phyloP scores from a whole-genome alignment of 2,329 filamentous ascomycete species.

The Trichoderma oligosporum region DNA sequence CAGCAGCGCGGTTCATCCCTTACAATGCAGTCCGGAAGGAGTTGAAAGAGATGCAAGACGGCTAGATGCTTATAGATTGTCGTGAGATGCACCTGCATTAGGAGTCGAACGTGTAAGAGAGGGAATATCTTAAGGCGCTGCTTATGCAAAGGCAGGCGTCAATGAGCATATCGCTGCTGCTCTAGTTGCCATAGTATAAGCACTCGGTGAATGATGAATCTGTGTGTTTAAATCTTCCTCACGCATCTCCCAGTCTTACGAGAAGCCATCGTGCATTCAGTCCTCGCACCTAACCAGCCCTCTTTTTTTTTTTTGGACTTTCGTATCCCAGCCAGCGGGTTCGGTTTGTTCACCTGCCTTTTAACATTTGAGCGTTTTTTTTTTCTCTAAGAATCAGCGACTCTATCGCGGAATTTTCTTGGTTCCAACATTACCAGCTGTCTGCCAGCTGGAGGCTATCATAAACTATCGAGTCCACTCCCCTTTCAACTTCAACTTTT shows the following conservation, averaged over 20 bases:
- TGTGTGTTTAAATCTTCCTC: neutral
- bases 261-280: neutral
- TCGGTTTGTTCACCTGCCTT: neutral
- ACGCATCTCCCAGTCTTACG: neutral
- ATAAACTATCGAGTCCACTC: neutral
- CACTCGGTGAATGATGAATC: neutral
- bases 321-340: conserved; percentile 19
- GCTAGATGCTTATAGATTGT: too few species aligned
- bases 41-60: too few species aligned
- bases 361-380: conserved; percentile 9
- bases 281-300: neutral
- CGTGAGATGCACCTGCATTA: neutral
- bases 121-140: neutral
- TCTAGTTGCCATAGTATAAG: neutral
- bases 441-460: neutral
- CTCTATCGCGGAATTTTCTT: conserved; percentile 1
- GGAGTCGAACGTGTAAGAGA: neutral
- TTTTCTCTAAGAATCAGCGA: conserved; percentile 3
- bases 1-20: too few species aligned
- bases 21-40: too few species aligned
- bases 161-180: neutral
- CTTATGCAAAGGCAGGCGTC: neutral
- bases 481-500: neutral
- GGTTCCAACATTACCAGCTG: neutral
- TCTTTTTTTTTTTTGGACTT: conserved; percentile 28